Evolutionary conservation across 1,284 basidiomycete genomes (phyloP).

Genomic region (Puccinia novopanici): DNA sequence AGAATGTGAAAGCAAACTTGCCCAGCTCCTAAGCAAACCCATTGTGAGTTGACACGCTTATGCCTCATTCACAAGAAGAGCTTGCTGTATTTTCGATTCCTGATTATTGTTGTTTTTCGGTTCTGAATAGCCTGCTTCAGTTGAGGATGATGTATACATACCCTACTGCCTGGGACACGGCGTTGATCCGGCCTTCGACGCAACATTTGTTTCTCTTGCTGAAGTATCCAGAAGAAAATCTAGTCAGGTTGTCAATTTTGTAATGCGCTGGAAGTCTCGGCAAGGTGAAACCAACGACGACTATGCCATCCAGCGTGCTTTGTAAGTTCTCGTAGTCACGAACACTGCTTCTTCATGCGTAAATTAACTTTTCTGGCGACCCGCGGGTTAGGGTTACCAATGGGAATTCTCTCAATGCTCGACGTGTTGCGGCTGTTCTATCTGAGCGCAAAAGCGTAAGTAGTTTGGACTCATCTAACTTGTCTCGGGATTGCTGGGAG

Average conservation of each 20-base stretch:
- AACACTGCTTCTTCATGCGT: slow-evolving; percentile 54
- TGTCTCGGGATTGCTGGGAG: neutral
- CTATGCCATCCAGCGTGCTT: slow-evolving; percentile 61
- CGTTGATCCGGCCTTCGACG: slow-evolving; percentile 76
- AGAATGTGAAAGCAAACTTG: slow-evolving; percentile 51
- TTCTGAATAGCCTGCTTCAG: slow-evolving; percentile 43
- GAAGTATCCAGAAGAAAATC: slow-evolving; percentile 81
- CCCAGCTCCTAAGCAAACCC: slow-evolving; percentile 47
- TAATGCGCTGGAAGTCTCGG: slow-evolving; percentile 80
- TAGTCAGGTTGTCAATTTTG: slow-evolving; percentile 79
- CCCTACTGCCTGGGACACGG: slow-evolving; percentile 68
- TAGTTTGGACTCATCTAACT: neutral
- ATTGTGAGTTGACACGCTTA: slow-evolving; percentile 37
- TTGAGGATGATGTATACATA: slow-evolving; percentile 51
- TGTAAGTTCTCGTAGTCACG: slow-evolving; percentile 59
- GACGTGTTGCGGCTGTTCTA: slow-evolving; percentile 63
- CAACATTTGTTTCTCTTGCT: slow-evolving; percentile 75
- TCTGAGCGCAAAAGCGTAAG: slow-evolving; percentile 71
- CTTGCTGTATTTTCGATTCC: neutral
- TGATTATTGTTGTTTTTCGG: neutral
- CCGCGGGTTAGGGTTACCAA: slow-evolving; percentile 19
- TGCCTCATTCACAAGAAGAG: neutral
- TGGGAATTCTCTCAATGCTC: slow-evolving; percentile 17
- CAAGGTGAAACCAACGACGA: slow-evolving; percentile 72
- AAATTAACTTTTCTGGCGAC: slow-evolving; percentile 37